These are phyloP conservation scores for Populus ilicifolia DNA, from an alignment of 345 rosid species.

Conservation along the genomic window DNA sequence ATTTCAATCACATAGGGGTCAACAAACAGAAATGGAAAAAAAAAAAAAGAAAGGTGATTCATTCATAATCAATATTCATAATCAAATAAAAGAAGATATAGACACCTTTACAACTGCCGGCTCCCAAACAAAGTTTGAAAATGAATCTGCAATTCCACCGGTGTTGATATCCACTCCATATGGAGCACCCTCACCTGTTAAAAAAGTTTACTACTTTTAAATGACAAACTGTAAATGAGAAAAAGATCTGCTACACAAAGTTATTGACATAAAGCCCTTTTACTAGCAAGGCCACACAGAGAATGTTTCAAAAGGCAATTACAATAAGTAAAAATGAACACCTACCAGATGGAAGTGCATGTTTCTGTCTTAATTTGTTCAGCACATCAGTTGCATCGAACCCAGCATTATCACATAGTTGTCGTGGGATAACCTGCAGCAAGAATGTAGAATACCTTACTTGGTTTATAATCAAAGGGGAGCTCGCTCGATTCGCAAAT, in stretches of 20 bases:
- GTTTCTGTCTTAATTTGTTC: conserved; percentile 95
- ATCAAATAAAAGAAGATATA: not conserved
- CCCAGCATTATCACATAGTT: conserved; percentile 98
- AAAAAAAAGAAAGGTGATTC: not conserved
- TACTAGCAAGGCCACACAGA: not conserved
- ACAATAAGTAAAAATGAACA: conserved; percentile 2
- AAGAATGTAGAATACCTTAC: not conserved
- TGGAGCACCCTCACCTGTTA: conserved; percentile 80
- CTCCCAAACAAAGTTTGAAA: conserved; percentile 97
- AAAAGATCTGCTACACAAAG: not conserved
- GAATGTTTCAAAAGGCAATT: not conserved
- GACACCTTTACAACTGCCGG: conserved; percentile 95
- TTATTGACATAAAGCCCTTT: not conserved
- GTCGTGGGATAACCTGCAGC: conserved; percentile 89
- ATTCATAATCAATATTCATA: not conserved
- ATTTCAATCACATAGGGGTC: not conserved
- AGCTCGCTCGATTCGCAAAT: no score
- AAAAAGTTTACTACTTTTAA: not conserved
- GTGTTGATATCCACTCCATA: conserved; percentile 95
- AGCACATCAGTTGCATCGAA: conserved; percentile 98
- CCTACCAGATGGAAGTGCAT: conserved; percentile 83
- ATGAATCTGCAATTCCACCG: conserved; percentile 93
- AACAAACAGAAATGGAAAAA: not conserved
- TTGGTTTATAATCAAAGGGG: not conserved
- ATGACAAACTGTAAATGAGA: no score